phyloP scores from a whole-genome alignment of 371 early-diverging fungal species.

The Nematocida sp. region DNA sequence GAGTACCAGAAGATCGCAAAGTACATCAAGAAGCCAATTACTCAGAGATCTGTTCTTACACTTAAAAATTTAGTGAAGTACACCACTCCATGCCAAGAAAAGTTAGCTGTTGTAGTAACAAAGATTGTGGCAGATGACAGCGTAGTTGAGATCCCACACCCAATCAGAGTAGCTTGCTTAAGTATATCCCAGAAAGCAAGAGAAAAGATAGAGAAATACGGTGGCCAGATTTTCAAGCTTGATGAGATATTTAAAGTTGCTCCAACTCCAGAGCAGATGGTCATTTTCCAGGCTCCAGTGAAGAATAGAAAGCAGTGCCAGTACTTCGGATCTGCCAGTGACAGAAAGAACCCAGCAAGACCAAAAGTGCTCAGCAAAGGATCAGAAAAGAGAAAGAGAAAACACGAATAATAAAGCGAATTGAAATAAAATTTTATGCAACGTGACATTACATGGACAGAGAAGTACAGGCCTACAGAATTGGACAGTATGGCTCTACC shows the following conservation, averaged over 20 bases:
- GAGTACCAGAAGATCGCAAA: conserved; percentile 53
- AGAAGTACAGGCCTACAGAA: conserved; percentile 70
- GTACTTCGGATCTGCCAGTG: conserved; percentile 71
- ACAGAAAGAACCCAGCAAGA: conserved; percentile 66
- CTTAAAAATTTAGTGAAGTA: conserved; percentile 61
- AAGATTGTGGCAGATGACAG: conserved; percentile 70
- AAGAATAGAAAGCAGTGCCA: conserved; percentile 65
- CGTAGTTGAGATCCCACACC: conserved; percentile 63
- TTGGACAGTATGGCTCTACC: conserved; percentile 56
- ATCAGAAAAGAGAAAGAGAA: conserved; percentile 63
- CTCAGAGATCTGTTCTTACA: conserved; percentile 34
- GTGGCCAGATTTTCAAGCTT: conserved; percentile 68
- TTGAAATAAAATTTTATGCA: conserved; percentile 37
- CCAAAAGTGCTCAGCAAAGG: conserved; percentile 66
- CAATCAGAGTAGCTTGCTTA: conserved; percentile 67
- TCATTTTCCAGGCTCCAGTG: conserved; percentile 61
- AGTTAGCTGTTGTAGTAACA: conserved; percentile 67
- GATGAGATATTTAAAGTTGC: conserved; percentile 68
- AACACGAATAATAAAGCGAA: conserved; percentile 57
- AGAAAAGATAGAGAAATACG: conserved; percentile 67
- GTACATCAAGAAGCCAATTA: conserved; percentile 43
- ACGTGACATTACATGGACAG: conserved; percentile 67
- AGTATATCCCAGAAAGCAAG: conserved; percentile 64
- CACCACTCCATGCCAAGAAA: conserved; percentile 50
- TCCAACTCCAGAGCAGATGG: conserved; percentile 62